phyloP scores from a whole-genome alignment of 108 stramenopile genomes.

The Cylindrotheca closterium region DNA sequence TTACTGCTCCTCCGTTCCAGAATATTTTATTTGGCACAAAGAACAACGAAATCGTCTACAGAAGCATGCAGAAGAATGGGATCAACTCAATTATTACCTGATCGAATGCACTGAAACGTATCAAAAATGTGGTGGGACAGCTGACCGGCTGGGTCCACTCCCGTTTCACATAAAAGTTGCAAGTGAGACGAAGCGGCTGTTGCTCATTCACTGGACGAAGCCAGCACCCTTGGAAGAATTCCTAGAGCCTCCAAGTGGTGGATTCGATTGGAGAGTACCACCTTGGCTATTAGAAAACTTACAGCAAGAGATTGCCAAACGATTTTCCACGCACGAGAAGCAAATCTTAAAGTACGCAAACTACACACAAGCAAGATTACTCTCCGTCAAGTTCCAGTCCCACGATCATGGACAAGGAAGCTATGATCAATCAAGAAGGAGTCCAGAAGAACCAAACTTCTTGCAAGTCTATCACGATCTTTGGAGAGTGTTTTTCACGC shows the following conservation, averaged over 20 bases:
- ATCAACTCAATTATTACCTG: conserved; percentile 8
- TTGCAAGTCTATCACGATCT: conserved; percentile 33
- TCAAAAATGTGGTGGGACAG: conserved; percentile 32
- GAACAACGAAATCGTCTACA: conserved; percentile 6
- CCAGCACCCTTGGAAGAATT: conserved; percentile 39
- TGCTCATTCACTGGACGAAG: conserved; percentile 32
- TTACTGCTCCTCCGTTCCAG: background rate
- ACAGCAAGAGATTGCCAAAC: background rate
- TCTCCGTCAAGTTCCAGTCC: conserved; percentile 31
- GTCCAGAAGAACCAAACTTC: conserved; percentile 16
- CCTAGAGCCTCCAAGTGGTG: conserved; percentile 29
- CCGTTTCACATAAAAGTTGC: conserved; percentile 26
- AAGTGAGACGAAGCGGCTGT: conserved; percentile 13
- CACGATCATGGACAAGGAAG: conserved; percentile 14
- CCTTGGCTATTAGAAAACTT: conserved; percentile 13
- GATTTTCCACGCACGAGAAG: conserved; percentile 6
- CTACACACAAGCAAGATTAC: background rate
- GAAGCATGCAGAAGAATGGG: conserved; percentile 2
- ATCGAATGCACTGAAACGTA: conserved; percentile 21
- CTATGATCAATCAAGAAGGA: conserved; percentile 7
- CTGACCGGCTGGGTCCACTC: conserved; percentile 34
- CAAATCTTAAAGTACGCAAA: background rate
- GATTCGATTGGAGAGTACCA: conserved; percentile 35
- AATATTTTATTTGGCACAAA: conserved; percentile 41
- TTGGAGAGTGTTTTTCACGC: conserved; percentile 45